Base-by-base conservation (phyloP, 2,329 filamentous ascomycete species). In the Echinosphaeria canescens region DNA sequence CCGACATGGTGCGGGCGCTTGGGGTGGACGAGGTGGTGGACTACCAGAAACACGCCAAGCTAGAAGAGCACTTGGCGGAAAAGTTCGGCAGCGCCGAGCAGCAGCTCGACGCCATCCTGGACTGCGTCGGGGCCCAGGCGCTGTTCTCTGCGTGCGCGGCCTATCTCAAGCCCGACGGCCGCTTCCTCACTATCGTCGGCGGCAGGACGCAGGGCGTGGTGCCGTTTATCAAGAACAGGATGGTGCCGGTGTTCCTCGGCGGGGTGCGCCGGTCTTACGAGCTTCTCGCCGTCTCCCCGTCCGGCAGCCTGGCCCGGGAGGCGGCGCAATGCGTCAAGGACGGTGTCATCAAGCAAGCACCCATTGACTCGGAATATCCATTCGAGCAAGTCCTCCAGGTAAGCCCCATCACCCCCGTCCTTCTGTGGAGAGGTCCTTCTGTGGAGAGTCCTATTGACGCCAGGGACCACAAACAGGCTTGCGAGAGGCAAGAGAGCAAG, bases 1-100 rank as follows among this genome's bases (percentile, higher is more conserved):
- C 36, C 5, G 52, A 49, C 2, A 36, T 62, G 33, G 57, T 63
- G 2, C 47, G 36, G 30, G 32, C 38, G 2, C 37, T 65, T 4
- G 60, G 61, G 1, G 59, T 53, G 1, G 51, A 61, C 32, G 52
- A 57, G 36, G 50, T 48, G 5, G 41, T 58, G 29, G 53, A 57
- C 33, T 57, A 56, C 33, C 42, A 36, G 4, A 36, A 42, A 5
- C 43, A 54, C 30, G 32, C 39, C 0, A 33, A 45, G 4, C 36
- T 64, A 2, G 33, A 51, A 2, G 33, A 38, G 0, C 33, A 48
- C 17, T 40, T 61, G 7, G 36, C 40, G 0, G 28, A 37, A 6
- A 27, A 35, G 24, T n/a, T n/a, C n/a, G n/a, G n/a, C n/a, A 56
- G 46, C 35, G 38, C 33, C 4, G 19, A 33, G 13, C 10, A 28